A percentile compares a stretch with the other conserved stretches of the same genome.
Evolutionary conservation across 352 stramenopile genomes (phyloP).

Genomic region (Globisporangium abappressorium): DNA sequence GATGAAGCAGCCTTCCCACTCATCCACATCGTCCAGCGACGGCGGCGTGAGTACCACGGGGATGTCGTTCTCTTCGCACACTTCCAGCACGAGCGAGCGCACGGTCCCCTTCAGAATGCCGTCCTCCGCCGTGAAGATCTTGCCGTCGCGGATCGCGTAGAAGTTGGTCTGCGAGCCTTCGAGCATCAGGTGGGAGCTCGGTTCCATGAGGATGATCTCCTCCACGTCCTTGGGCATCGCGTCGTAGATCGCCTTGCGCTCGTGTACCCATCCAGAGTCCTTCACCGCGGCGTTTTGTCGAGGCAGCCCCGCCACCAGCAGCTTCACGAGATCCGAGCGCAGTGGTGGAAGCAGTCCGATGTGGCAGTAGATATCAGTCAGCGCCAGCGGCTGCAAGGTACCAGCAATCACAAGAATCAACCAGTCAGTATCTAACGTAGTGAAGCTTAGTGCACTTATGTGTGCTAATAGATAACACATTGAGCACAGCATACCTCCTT

Average conservation of each 20-base stretch:
- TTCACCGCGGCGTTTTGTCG: conserved; percentile 76
- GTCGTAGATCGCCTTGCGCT: conserved; percentile 77
- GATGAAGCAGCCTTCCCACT: conserved; percentile 80
- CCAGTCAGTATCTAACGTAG: background rate
- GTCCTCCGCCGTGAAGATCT: conserved; percentile 62
- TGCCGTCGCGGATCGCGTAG: conserved; percentile 52
- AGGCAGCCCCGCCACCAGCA: conserved; percentile 61
- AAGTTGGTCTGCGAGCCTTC: conserved; percentile 89
- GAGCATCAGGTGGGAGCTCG: conserved; percentile 41
- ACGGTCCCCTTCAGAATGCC: conserved; percentile 79
- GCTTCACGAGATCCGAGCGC: conserved; percentile 60
- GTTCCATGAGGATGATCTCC: conserved; percentile 86
- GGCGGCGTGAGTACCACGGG: conserved; percentile 53
- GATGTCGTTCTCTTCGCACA: conserved; percentile 51
- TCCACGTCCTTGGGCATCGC: conserved; percentile 60
- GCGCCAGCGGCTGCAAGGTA: conserved; percentile 18
- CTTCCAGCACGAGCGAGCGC: conserved; percentile 65
- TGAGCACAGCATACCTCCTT: background rate
- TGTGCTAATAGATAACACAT: background rate
- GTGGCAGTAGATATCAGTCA: conserved; percentile 68
- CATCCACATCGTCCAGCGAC: conserved; percentile 43
- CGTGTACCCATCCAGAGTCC: conserved; percentile 70
- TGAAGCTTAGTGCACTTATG: background rate
- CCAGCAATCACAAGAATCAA: background rate
- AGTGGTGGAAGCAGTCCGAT: conserved; percentile 65